phyloP scores from a whole-genome alignment of 2,329 filamentous ascomycete species.

The Dactylellina leptospora region DNA sequence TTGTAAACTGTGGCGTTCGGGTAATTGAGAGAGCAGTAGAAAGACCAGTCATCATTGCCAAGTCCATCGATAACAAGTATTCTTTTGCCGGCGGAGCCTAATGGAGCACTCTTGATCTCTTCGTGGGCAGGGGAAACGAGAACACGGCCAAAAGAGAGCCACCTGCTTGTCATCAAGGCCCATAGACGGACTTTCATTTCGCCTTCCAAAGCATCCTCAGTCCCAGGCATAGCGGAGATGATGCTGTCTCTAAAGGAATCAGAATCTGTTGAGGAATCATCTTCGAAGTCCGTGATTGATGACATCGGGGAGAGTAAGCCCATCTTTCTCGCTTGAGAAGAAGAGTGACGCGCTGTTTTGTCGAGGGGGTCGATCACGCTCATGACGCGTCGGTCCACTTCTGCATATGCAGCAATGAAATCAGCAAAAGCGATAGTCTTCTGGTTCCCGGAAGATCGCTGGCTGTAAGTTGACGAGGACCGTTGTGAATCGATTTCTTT shows the following conservation, averaged over 20 bases:
- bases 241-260: conserved; percentile 55
- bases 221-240: conserved; percentile 59
- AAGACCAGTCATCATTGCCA: conserved; percentile 88
- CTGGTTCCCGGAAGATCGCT: conserved; percentile 48
- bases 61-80: conserved; percentile 83
- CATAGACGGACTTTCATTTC: conserved; percentile 79
- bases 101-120: conserved; percentile 65
- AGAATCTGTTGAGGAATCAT: conserved; percentile 42
- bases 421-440: conserved; percentile 51
- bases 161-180: conserved; percentile 85
- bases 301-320: conserved; percentile 46
- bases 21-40: conserved; percentile 83
- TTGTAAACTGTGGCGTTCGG: conserved; percentile 79
- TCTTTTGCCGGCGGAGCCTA: conserved; percentile 64
- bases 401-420: conserved; percentile 47
- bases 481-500: conserved; percentile 46
- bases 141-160: conserved; percentile 84
- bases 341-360: conserved; percentile 54
- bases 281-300: conserved; percentile 48
- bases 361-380: conserved; percentile 52
- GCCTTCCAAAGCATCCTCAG: conserved; percentile 65
- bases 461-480: conserved; percentile 49
- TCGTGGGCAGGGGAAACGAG: conserved; percentile 82
- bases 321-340: conserved; percentile 48
- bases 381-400: conserved; percentile 42